These are phyloP conservation scores for Paecilomyces formosus DNA, from an alignment of 2,329 filamentous ascomycete genomes.

Conservation along the genomic window DNA sequence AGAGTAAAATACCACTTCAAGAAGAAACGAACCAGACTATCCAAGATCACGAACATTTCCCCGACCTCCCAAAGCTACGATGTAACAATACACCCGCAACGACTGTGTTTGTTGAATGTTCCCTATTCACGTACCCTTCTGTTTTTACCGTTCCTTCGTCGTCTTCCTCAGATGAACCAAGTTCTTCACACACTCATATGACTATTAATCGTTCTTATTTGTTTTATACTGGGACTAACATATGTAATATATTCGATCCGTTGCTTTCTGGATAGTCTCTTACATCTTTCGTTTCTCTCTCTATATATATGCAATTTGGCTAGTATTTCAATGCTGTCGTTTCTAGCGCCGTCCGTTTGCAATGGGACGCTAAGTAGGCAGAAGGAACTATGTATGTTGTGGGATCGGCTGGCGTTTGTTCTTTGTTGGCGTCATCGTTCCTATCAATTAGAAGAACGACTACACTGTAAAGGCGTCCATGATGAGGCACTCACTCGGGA, in stretches of 20 bases:
- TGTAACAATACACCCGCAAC: not conserved
- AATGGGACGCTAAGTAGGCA: too few relatives aligned
- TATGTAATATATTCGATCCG: not conserved
- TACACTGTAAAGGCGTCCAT: too few relatives aligned
- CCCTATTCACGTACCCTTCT: not conserved
- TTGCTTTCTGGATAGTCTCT: not conserved
- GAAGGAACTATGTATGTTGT: too few relatives aligned
- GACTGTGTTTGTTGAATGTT: not conserved
- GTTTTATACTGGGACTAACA: not conserved
- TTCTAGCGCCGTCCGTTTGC: not conserved
- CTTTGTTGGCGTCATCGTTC: too few relatives aligned
- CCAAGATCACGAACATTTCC: not conserved
- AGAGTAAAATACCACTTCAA: not conserved
- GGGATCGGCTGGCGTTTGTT: too few relatives aligned
- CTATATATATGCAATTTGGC: not conserved
- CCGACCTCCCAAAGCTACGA: not conserved
- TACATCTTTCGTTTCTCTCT: not conserved
- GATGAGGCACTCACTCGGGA: too few relatives aligned
- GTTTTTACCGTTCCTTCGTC: not conserved
- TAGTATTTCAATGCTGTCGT: not conserved
- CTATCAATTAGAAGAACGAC: too few relatives aligned
- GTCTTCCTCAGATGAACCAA: not conserved
- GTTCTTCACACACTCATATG: not conserved
- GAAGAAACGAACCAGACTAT: not conserved
- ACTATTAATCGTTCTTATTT: not conserved